These are phyloP conservation scores for Sugiyamaella japonica DNA, from an alignment of 1,139 yeast genomes.

Conservation along the genomic window DNA sequence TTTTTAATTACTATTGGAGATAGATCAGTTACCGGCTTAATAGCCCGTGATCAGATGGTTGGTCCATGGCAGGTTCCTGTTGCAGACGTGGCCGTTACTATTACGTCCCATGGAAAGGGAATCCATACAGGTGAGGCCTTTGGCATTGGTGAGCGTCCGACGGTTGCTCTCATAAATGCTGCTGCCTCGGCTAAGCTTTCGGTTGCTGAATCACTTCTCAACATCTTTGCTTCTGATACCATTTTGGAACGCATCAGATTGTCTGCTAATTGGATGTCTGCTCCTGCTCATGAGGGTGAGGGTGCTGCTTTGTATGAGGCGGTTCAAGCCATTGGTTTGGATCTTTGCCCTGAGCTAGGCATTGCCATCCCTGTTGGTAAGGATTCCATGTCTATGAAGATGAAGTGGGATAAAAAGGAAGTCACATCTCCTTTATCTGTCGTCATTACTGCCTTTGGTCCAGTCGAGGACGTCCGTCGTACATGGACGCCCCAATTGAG, in stretches of 20 bases:
- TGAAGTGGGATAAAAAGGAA: slow-evolving; percentile 91
- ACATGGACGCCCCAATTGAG: slow-evolving; percentile 95
- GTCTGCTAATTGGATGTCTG: slow-evolving; percentile 99
- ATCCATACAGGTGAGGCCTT: slow-evolving; percentile 91
- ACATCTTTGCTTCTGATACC: slow-evolving; percentile 86
- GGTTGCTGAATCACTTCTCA: slow-evolving; percentile 91
- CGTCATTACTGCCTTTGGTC: slow-evolving; percentile 87
- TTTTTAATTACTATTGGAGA: slow-evolving; percentile 97
- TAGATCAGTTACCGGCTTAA: slow-evolving; percentile 92
- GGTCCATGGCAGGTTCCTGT: slow-evolving; percentile 99
- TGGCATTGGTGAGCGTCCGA: slow-evolving; percentile 97
- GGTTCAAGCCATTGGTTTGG: slow-evolving; percentile 93
- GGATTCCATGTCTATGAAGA: slow-evolving; percentile 99
- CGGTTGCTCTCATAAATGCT: slow-evolving; percentile 86
- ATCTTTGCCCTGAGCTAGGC: slow-evolving; percentile 90
- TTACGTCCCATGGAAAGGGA: slow-evolving; percentile 79
- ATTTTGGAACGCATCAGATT: slow-evolving; percentile 74
- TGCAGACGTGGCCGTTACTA: slow-evolving; percentile 98
- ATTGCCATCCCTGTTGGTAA: slow-evolving; percentile 96
- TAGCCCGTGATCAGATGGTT: slow-evolving; percentile 97
- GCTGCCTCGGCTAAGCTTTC: slow-evolving; percentile 95
- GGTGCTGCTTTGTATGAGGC: slow-evolving; percentile 96
- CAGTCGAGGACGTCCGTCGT: slow-evolving; percentile 77
- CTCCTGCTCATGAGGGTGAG: slow-evolving; percentile 94
- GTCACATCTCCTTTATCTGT: slow-evolving; percentile 95